These are phyloP conservation scores for Aspergillus quadrilineatus DNA, from an alignment of 2,329 filamentous ascomycete species.

Conservation along the genomic window DNA sequence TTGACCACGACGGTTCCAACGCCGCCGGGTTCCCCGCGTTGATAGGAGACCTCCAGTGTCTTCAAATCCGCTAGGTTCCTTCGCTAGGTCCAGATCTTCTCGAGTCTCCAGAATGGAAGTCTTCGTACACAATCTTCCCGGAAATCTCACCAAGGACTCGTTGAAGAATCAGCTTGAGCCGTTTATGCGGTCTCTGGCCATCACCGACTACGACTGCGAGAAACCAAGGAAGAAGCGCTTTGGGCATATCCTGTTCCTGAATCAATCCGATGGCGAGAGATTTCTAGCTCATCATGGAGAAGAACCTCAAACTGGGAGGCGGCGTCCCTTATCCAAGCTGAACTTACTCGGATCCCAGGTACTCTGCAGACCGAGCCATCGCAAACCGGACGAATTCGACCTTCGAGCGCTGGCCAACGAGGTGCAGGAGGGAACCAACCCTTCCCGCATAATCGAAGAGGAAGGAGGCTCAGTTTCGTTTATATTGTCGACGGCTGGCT, in stretches of 20 bases:
- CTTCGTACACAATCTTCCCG: conserved; percentile 45
- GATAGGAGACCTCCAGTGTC: background rate
- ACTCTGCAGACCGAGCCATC: conserved; percentile 35
- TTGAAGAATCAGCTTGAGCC: conserved; percentile 43
- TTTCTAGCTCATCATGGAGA: conserved; percentile 44
- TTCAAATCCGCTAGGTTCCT: background rate
- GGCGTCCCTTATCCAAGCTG: conserved; percentile 16
- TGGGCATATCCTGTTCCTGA: conserved; percentile 50
- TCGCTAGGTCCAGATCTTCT: background rate
- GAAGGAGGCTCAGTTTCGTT: conserved; percentile 14
- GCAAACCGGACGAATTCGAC: conserved; percentile 35
- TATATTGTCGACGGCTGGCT: conserved; percentile 31
- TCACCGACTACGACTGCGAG: conserved; percentile 45
- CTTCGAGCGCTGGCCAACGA: conserved; percentile 38
- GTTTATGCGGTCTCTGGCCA: conserved; percentile 38
- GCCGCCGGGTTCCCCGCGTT: background rate
- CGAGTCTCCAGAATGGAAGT: conserved; percentile 43
- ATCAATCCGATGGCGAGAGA: conserved; percentile 35
- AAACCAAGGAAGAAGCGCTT: conserved; percentile 43
- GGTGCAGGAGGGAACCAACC: conserved; percentile 24
- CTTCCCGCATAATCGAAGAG: conserved; percentile 17
- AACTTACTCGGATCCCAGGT: conserved; percentile 22
- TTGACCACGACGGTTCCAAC: background rate
- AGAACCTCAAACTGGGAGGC: background rate
- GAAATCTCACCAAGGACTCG: conserved; percentile 42